Base-by-base conservation (phyloP, 2,329 filamentous ascomycete species). In the Ophiostoma populinum region DNA sequence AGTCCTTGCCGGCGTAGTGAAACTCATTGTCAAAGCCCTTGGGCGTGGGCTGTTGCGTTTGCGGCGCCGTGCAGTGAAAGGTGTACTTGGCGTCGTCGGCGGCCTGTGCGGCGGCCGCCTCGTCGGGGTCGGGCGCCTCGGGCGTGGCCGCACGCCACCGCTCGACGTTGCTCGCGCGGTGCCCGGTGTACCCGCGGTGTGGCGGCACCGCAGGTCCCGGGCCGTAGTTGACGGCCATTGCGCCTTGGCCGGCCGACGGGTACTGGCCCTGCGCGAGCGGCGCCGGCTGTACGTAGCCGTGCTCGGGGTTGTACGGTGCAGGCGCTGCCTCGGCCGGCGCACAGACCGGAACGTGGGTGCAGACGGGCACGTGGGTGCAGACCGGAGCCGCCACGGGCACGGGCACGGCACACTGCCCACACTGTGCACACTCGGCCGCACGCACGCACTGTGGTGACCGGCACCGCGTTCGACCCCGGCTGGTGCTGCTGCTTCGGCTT, bases 151-250 rank as follows among this genome's bases (percentile, higher is more conserved):
- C 33, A 4, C 33, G 33, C n/a, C n/a, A 39, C 19, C 17, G 33
- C 19, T 36, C 37, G n/a, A 39, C 18, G 20, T 35, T 32, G 19
- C 37, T 28, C 15, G 37, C 37, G 2, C 32, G 37, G 15, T 38
- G 37, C 12, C 37, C 28, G 10, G 24, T 13, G 15, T 35, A 38
- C 15, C 37, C 37, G 2, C 12, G 22, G 10, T 35, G 27, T 24
- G 28, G 37, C 8, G 37, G 32, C 15, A 32, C 27, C 10, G 10
- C 9, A 3, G 22, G 27, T 2, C 24, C 33, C 18, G 24, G 22
- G 4, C 27, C 32, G 6, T 30, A 11, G 18, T 33, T 11, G 10
- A 33, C 31, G 3, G 21, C 15, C 31, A 33, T 24, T 5, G 10
- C 31, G 5, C 36, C 36, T 19, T 34, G 19, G 20, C 32, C 24